phyloP scores from a whole-genome alignment of 805 yeast genomes.

The Middelhovenomyces tepae region DNA sequence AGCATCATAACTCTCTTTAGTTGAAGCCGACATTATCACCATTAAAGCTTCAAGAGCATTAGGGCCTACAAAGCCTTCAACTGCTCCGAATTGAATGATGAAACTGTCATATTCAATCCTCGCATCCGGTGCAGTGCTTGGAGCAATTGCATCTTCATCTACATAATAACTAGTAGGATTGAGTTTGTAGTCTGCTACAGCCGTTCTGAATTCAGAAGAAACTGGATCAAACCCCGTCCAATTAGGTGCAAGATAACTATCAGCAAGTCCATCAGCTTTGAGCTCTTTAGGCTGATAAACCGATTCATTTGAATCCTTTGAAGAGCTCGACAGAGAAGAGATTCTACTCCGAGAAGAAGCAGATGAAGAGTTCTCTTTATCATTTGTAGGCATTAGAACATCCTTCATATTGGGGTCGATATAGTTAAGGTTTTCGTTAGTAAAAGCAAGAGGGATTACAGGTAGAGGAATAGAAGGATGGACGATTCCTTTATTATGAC shows the following conservation, averaged over 20 bases:
- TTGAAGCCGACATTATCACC: slow-evolving; percentile 29
- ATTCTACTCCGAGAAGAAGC: slow-evolving; percentile 8
- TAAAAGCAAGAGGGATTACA: slow-evolving; percentile 51
- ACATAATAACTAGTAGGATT: slow-evolving; percentile 13
- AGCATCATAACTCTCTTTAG: slow-evolving; percentile 35
- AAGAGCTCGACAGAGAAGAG: slow-evolving; percentile 3
- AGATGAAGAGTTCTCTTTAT: slow-evolving; percentile 11
- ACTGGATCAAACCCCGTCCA: slow-evolving; percentile 12
- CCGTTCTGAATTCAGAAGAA: slow-evolving; percentile 3
- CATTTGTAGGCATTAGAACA: slow-evolving; percentile 13
- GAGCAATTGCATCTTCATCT: slow-evolving; percentile 7
- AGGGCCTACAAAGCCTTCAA: slow-evolving; percentile 43
- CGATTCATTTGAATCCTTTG: slow-evolving; percentile 2
- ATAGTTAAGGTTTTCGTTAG: slow-evolving; percentile 37
- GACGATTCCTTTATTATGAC: slow-evolving; percentile 41
- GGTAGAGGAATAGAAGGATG: slow-evolving; percentile 58
- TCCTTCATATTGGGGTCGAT: slow-evolving; percentile 22
- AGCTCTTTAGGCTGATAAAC: slow-evolving; percentile 3
- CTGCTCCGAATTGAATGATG: slow-evolving; percentile 45
- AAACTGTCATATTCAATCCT: slow-evolving; percentile 41
- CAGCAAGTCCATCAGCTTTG: slow-evolving; percentile 2
- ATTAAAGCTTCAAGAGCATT: slow-evolving; percentile 32
- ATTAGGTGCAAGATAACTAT: slow-evolving; percentile 5
- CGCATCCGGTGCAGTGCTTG: slow-evolving; percentile 18
- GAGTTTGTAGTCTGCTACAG: slow-evolving; percentile 6